Percentiles rank a stretch among this genome's conserved stretches.
These are phyloP conservation scores for Litsea cubeba DNA, from an alignment of 164 flowering plant genomes.

Conservation along the genomic window DNA sequence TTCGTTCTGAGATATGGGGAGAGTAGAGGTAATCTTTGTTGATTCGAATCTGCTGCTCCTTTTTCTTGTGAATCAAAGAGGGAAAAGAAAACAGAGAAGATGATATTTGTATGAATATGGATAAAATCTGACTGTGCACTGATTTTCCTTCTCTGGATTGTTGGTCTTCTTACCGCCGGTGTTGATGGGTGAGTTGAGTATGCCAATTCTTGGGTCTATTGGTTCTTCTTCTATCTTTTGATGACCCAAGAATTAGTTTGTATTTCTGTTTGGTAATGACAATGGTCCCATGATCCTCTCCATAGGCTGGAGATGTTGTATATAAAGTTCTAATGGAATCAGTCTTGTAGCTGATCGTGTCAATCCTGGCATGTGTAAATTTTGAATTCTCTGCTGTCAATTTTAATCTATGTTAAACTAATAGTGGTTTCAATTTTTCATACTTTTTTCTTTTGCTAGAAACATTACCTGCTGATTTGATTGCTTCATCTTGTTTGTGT, in stretches of 20 bases:
- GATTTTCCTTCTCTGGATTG: neutral
- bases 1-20: slow-evolving; percentile 42
- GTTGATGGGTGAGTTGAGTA: neutral
- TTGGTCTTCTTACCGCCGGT: neutral
- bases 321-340: slow-evolving; percentile 2
- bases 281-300: neutral
- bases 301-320: slow-evolving; percentile 3
- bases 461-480: no score
- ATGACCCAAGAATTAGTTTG: neutral
- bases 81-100: neutral
- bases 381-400: neutral
- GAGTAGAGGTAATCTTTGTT: neutral
- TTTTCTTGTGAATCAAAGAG: neutral
- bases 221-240: neutral
- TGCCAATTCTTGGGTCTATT: neutral
- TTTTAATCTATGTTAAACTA: neutral
- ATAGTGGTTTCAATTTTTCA: no score
- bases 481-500: no score
- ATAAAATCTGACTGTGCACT: neutral
- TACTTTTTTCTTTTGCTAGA: no score
- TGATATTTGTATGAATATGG: neutral
- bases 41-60: neutral
- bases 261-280: slow-evolving; percentile 2
- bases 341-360: neutral
- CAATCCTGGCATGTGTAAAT: neutral